Evolutionary conservation across 2,329 filamentous ascomycete genomes (phyloP).

Genomic region (Neoscytalidium dimidiatum): DNA sequence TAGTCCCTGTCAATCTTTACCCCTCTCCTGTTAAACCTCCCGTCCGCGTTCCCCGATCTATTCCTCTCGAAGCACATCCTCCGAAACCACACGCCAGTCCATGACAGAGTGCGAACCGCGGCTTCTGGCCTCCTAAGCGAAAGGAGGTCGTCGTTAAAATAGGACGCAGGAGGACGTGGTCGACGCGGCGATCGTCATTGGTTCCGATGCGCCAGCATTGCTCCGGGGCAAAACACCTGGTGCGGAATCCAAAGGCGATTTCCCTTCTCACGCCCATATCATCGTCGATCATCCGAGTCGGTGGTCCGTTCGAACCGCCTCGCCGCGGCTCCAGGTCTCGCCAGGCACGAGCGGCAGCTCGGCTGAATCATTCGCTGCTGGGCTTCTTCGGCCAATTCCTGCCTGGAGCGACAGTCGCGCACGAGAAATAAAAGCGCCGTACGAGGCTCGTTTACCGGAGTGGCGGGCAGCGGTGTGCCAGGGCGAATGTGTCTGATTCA

Average conservation of each 20-base stretch:
- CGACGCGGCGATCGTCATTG: neutral
- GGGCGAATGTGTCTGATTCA: neutral
- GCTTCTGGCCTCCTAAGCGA: neutral
- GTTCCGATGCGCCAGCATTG: neutral
- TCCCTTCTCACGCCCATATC: too few species aligned
- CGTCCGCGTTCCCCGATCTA: neutral
- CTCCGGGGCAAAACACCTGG: neutral
- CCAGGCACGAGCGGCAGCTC: neutral
- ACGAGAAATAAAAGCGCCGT: neutral
- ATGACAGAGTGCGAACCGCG: neutral
- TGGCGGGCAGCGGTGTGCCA: neutral
- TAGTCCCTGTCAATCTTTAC: constrained; percentile 11
- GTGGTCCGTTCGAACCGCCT: neutral
- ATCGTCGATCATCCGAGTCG: neutral
- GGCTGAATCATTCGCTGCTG: neutral
- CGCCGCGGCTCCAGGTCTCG: neutral
- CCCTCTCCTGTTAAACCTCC: neutral
- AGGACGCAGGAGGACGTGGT: neutral
- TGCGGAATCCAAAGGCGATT: neutral
- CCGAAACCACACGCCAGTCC: neutral
- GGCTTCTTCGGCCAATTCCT: neutral
- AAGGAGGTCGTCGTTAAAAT: neutral
- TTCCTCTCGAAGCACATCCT: neutral
- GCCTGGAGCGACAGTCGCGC: neutral
- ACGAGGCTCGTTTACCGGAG: neutral